phyloP scores from a whole-genome alignment of 2,329 filamentous ascomycete species.

The Hypomyces perniciosus region DNA sequence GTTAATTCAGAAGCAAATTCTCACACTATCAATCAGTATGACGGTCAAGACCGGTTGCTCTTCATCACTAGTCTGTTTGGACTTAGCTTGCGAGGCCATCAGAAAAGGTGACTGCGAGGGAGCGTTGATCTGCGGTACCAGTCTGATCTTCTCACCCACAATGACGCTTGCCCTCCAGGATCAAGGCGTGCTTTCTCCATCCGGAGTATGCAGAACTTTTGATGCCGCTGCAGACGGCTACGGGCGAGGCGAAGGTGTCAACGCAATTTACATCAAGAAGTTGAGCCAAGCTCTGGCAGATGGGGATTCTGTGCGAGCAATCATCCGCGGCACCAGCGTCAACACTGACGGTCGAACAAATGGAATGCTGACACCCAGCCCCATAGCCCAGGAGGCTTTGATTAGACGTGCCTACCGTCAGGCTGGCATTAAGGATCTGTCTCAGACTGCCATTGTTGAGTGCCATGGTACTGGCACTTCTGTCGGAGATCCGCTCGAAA shows the following conservation, averaged over 20 bases:
- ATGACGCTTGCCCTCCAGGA: conserved; percentile 10
- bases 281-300: conserved; percentile 35
- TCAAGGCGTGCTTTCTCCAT: conserved; percentile 15
- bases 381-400: conserved; percentile 22
- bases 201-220: conserved; percentile 24
- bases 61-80: conserved; percentile 21
- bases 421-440: conserved; percentile 13
- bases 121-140: conserved; percentile 22
- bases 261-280: conserved; percentile 31
- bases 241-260: conserved; percentile 36
- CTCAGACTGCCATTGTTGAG: conserved; percentile 17
- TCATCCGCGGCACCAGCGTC: conserved; percentile 26
- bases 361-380: conserved; percentile 36
- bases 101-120: conserved; percentile 17
- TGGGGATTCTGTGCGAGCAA: conserved; percentile 29
- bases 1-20: not conserved
- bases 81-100: conserved; percentile 23
- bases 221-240: conserved; percentile 34
- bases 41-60: conserved; percentile 29
- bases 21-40: conserved; percentile 15
- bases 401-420: conserved; percentile 25
- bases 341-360: conserved; percentile 35
- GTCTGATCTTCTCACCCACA: conserved; percentile 17
- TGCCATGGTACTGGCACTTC: conserved; percentile 30
- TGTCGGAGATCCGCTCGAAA: conserved; percentile 35